phyloP scores from a whole-genome alignment of 257 asterid species.

The Fraxinus excelsior region DNA sequence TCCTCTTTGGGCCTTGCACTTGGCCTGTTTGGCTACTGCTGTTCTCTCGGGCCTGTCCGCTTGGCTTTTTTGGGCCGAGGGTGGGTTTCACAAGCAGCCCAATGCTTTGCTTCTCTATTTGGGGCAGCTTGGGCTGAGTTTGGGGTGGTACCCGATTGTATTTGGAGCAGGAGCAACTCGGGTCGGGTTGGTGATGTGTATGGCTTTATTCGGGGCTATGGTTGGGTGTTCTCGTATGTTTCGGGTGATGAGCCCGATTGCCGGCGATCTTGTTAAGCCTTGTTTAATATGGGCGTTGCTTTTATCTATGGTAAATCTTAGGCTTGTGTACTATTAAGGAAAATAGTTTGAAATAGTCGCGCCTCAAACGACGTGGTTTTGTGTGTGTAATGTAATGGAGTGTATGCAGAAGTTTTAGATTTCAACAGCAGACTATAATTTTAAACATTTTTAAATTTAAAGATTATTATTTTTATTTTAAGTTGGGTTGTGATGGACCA shows the following conservation, averaged over 20 bases:
- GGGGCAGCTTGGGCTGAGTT: conserved; percentile 53
- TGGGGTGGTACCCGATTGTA: conserved; percentile 85
- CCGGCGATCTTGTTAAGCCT: conserved; percentile 73
- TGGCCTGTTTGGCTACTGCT: conserved; percentile 56
- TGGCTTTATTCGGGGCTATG: conserved; percentile 58
- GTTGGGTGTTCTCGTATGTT: conserved; percentile 56
- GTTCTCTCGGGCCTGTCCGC: conserved; percentile 72
- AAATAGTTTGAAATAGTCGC: background rate
- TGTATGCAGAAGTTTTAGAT: background rate
- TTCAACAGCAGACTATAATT: background rate
- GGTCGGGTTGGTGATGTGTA: conserved; percentile 63
- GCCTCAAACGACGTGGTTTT: background rate
- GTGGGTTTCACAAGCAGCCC: conserved; percentile 80
- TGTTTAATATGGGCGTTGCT: conserved; percentile 69
- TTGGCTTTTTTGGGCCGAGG: conserved; percentile 96
- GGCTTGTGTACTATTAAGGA: conserved; percentile 45
- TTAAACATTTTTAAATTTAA: no score
- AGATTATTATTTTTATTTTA: no score
- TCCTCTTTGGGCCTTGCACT: conserved; percentile 83
- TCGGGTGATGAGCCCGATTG: conserved; percentile 63
- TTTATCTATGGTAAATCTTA: conserved; percentile 50
- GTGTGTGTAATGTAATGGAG: background rate
- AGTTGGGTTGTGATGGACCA: no score
- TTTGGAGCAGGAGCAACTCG: conserved; percentile 58
- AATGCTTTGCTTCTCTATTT: conserved; percentile 55